Conservation (phyloP, 495 filamentous ascomycete species). For the Penicillium paradoxum region DNA sequence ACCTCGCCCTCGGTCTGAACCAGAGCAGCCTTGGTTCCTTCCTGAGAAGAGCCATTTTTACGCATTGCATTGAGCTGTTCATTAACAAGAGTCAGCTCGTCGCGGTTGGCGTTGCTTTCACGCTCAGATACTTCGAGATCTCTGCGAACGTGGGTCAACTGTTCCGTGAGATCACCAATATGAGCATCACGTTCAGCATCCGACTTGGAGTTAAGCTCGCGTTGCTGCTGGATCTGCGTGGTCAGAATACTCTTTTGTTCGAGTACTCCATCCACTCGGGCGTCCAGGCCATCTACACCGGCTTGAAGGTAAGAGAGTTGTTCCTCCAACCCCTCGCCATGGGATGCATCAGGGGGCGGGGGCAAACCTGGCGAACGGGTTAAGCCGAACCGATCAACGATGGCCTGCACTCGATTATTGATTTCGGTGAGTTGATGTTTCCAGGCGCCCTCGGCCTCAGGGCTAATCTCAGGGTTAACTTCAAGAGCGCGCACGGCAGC, state of each 20-base stretch:
- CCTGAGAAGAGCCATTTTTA: constrained; percentile 23
- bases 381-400: constrained; percentile 45
- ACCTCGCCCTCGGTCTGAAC: constrained; percentile 50
- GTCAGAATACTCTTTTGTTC: constrained; percentile 82
- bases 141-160: constrained; percentile 39
- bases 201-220: constrained; percentile 72
- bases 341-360: constrained; percentile 43
- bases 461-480: not conserved
- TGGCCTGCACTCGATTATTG: constrained; percentile 46
- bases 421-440: constrained; percentile 46
- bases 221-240: constrained; percentile 87
- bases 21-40: constrained; percentile 35
- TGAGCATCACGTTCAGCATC: constrained; percentile 53
- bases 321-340: constrained; percentile 39
- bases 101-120: constrained; percentile 34
- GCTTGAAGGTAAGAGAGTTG: constrained; percentile 53
- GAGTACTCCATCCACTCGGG: constrained; percentile 50
- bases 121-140: constrained; percentile 37
- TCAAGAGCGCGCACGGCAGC: not conserved
- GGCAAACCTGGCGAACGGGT: constrained; percentile 42
- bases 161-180: constrained; percentile 47
- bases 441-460: constrained; percentile 28
- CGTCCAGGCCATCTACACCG: constrained; percentile 73
- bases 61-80: constrained; percentile 45
- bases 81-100: constrained; percentile 41